phyloP scores from a whole-genome alignment of 2,329 filamentous ascomycete species.

The Fusarium keratoplasticum region DNA sequence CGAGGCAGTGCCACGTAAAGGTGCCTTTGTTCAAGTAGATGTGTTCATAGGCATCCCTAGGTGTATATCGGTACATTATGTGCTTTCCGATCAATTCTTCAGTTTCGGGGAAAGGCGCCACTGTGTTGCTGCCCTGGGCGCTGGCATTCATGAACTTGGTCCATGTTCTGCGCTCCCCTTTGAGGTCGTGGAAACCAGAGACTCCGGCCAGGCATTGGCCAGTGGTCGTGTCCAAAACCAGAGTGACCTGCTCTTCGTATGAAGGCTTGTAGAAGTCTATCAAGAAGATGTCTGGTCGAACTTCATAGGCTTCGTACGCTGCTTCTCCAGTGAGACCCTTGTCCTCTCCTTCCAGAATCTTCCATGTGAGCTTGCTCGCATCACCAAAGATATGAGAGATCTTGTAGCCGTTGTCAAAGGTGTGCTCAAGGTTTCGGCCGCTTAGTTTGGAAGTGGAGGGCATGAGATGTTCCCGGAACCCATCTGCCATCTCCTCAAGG shows the following conservation, averaged over 20 bases:
- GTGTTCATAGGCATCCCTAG: constrained; percentile 26
- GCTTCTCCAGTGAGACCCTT: not conserved
- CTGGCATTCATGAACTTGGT: constrained; percentile 21
- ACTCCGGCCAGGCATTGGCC: constrained; percentile 10
- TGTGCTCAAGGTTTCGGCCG: constrained; percentile 3
- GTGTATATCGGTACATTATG: constrained; percentile 19
- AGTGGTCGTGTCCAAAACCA: not conserved
- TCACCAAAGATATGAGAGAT: constrained; percentile 14
- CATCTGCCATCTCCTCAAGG: constrained; percentile 20
- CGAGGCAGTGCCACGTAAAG: constrained; percentile 22
- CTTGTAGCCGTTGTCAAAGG: constrained; percentile 14
- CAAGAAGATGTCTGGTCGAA: constrained; percentile 20
- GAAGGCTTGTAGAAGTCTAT: constrained; percentile 27
- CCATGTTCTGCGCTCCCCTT: constrained; percentile 10
- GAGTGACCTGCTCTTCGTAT: constrained; percentile 19
- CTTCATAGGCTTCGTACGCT: constrained; percentile 23
- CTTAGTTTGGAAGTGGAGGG: constrained; percentile 7
- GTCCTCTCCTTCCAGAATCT: constrained; percentile 10
- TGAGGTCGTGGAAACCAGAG: constrained; percentile 15
- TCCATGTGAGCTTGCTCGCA: not conserved
- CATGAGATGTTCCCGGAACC: constrained; percentile 18
- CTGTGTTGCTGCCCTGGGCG: not conserved
- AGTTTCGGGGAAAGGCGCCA: constrained; percentile 2
- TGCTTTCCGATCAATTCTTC: constrained; percentile 30
- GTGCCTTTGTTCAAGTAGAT: constrained; percentile 31